Evolutionary conservation across 2,329 filamentous ascomycete species (phyloP), one percentile per base, ranked within the genome.

Genomic region (Mariannaea sp.): DNA sequence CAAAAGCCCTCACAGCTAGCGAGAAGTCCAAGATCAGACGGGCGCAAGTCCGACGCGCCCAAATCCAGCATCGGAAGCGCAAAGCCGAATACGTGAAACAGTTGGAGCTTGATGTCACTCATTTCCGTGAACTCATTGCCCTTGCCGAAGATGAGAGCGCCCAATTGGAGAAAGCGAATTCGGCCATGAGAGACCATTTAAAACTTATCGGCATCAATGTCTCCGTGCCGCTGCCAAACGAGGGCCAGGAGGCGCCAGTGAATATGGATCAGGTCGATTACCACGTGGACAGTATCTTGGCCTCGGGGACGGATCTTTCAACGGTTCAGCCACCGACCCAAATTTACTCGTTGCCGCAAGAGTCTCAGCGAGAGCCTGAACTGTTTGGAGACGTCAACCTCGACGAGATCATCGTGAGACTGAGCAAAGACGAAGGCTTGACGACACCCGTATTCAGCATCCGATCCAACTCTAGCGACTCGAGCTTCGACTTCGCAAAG

Each of bases 81-180:
- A 83, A 82, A 62, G 79, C 77, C 44, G 77, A 82, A 64, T 81
- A 83, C 63, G 73, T 79, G 57, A 77, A 76, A 61, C 71, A 82
- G 68, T 76, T 83, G 24, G 80, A 83, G 70, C 69, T 75, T 55
- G 79, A 83, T 59, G 68, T 80, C 14, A 70, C 73, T 12, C 71
- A 72, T 56, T 72, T 80, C 49, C 75, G 80, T 10, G 75, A 78
- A 44, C 66, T 77, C 58, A 78, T 83, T 53, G 70, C 74, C 32
- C 66, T 66, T 13, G 68, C 72, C 1, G 73, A 79, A 61, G 63
- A 65, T 12, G 77, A 80, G 36, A 65, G 71, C 2, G 58, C 62
- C 3, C 56, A 54, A 4, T 66, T 82, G 9, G 64, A 57, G 35
- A 62, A 56, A 17, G 72, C 81, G 54, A 83, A 83, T 57, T 73